These are phyloP conservation scores for Auricularia sp. DNA, from an alignment of 768 basidiomycete species.

Conservation along the genomic window DNA sequence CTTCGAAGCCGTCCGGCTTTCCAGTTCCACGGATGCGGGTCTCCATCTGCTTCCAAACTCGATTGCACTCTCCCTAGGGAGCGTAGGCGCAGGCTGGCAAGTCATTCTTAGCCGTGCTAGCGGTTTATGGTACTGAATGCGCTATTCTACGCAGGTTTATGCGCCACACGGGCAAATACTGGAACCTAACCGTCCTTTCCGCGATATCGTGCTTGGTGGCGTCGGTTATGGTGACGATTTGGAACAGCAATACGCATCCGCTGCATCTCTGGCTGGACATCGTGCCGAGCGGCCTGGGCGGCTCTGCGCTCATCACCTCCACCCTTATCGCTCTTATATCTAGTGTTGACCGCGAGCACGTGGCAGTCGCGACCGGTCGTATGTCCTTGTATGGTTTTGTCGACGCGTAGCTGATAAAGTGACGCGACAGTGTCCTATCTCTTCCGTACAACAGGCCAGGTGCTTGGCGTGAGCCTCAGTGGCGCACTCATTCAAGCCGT, in stretches of 20 bases:
- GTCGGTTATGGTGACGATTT: conserved; percentile 48
- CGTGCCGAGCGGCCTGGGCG: conserved; percentile 73
- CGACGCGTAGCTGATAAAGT: conserved; percentile 6
- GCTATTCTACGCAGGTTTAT: conserved; percentile 49
- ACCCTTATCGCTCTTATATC: conserved; percentile 86
- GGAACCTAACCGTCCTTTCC: conserved; percentile 58
- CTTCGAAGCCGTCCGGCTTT: conserved; percentile 71
- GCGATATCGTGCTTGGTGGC: conserved; percentile 52
- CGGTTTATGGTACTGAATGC: not conserved
- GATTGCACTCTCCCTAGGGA: conserved; percentile 71
- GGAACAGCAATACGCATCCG: conserved; percentile 52
- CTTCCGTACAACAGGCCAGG: conserved; percentile 90
- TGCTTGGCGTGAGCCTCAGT: conserved; percentile 83
- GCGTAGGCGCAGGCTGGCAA: conserved; percentile 80
- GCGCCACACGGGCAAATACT: conserved; percentile 80
- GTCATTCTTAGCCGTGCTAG: conserved; percentile 18
- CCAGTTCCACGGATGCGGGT: conserved; percentile 65
- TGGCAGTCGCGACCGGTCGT: conserved; percentile 88
- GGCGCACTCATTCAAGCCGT: conserved; percentile 79
- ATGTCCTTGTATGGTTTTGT: conserved; percentile 25
- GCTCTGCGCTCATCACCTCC: conserved; percentile 76
- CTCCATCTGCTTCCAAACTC: conserved; percentile 87
- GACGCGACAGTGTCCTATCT: conserved; percentile 69
- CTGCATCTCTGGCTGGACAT: conserved; percentile 71
- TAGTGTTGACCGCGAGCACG: conserved; percentile 65